These are phyloP conservation scores for Dryas drummondii DNA, from an alignment of 306 rosid genomes.

Conservation along the genomic window DNA sequence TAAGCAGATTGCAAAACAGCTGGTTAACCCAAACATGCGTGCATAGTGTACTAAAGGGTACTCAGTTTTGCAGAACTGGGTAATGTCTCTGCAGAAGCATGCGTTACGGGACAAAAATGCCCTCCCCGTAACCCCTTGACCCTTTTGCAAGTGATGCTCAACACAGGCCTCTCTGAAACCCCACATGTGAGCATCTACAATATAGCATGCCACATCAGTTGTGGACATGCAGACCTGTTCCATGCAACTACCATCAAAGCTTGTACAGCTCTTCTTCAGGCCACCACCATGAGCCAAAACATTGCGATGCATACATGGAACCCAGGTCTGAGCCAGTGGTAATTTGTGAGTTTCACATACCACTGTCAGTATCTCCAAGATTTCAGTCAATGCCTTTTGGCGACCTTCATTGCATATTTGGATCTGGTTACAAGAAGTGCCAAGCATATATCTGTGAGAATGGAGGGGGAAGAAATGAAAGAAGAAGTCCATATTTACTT, in stretches of 20 bases:
- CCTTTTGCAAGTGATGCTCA: constrained; percentile 91
- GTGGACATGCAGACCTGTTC: constrained; percentile 86
- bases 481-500: constrained; percentile 31
- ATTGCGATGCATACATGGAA: constrained; percentile 80
- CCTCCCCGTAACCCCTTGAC: constrained; percentile 88
- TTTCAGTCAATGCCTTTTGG: constrained; percentile 71
- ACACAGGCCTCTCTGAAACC: constrained; percentile 84
- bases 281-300: constrained; percentile 86
- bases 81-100: constrained; percentile 68
- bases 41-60: constrained; percentile 87
- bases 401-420: constrained; percentile 88
- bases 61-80: constrained; percentile 74
- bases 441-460: constrained; percentile 78
- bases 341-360: constrained; percentile 80
- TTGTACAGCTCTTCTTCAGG: constrained; percentile 66
- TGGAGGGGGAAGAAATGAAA: constrained; percentile 39
- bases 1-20: constrained; percentile 76
- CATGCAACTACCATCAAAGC: constrained; percentile 82
- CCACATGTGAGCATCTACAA: constrained; percentile 76
- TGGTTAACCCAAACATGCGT: constrained; percentile 69
- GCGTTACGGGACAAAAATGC: constrained; percentile 63
- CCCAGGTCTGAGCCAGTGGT: constrained; percentile 98
- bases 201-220: constrained; percentile 72
- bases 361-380: constrained; percentile 72
- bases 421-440: constrained; percentile 67